These are phyloP conservation scores for Lactifluus volemus DNA, from an alignment of 768 basidiomycete species.

Conservation along the genomic window DNA sequence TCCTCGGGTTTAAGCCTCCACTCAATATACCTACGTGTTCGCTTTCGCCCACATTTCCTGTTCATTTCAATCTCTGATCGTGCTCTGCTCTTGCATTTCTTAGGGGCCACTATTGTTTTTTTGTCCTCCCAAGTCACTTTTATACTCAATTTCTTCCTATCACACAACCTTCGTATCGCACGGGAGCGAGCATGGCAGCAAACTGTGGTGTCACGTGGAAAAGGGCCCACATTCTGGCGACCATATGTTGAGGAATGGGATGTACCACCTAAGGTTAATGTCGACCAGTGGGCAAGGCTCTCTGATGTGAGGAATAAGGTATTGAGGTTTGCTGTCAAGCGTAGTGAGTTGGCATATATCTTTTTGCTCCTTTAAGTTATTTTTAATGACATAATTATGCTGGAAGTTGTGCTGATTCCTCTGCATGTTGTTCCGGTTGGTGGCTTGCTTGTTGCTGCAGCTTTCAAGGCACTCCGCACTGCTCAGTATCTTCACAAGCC, in stretches of 20 bases:
- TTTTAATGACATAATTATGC: slow-evolving; percentile 17
- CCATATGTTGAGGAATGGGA: slow-evolving; percentile 80
- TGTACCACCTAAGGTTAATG: slow-evolving; percentile 38
- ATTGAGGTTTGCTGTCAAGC: slow-evolving; percentile 37
- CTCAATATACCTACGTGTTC: slow-evolving; percentile 65
- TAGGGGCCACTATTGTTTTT: slow-evolving; percentile 70
- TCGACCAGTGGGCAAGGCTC: slow-evolving; percentile 26
- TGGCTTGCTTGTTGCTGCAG: slow-evolving; percentile 52
- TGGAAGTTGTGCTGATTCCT: slow-evolving; percentile 49
- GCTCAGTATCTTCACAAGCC: slow-evolving; percentile 60
- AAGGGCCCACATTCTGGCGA: slow-evolving; percentile 76
- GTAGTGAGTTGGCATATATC: slow-evolving; percentile 28
- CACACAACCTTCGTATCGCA: slow-evolving; percentile 74
- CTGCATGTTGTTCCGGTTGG: slow-evolving; percentile 55
- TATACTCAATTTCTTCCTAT: slow-evolving; percentile 77
- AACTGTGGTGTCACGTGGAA: slow-evolving; percentile 76
- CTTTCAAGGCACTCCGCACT: slow-evolving; percentile 58
- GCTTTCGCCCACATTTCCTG: slow-evolving; percentile 12
- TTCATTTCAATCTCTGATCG: slow-evolving; percentile 4
- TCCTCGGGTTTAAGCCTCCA: slow-evolving; percentile 59
- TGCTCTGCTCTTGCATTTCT: background rate
- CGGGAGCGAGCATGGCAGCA: slow-evolving; percentile 71
- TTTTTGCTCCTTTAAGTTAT: background rate
- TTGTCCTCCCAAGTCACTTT: slow-evolving; percentile 64
- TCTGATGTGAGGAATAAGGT: slow-evolving; percentile 31